phyloP scores from a whole-genome alignment of 1,284 basidiomycete species.

The Violaceomyces palustris region DNA sequence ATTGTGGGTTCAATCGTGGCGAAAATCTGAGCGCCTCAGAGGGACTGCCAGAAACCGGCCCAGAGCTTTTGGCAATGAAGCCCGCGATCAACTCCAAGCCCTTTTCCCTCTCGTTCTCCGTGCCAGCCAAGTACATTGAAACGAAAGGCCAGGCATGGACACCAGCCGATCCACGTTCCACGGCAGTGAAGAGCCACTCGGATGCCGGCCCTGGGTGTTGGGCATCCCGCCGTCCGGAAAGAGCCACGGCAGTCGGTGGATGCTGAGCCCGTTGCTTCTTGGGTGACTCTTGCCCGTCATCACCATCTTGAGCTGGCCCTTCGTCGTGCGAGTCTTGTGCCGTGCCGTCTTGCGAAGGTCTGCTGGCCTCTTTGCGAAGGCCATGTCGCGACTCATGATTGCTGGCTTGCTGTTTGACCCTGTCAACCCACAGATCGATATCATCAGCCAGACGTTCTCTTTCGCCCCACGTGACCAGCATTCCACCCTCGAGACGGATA shows the following conservation, averaged over 20 bases:
- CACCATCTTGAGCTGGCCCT: too few relatives aligned
- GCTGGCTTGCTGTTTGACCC: too few relatives aligned
- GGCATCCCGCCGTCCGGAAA: too few relatives aligned
- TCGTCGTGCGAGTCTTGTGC: too few relatives aligned
- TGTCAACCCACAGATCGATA: constrained; percentile 42
- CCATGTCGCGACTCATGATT: not conserved
- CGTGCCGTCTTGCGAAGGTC: too few relatives aligned
- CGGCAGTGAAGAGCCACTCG: constrained; percentile 32
- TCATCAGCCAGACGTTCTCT: constrained; percentile 45
- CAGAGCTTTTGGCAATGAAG: constrained; percentile 23
- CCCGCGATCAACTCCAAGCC: constrained; percentile 43
- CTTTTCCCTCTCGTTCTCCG: constrained; percentile 39
- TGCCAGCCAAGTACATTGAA: constrained; percentile 45
- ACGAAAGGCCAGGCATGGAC: constrained; percentile 52
- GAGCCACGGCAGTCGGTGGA: too few relatives aligned
- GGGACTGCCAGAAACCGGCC: not conserved
- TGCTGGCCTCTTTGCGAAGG: too few relatives aligned
- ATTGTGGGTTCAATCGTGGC: not conserved
- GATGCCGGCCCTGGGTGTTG: too few relatives aligned
- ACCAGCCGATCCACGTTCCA: constrained; percentile 43
- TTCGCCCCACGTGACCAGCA: constrained; percentile 46
- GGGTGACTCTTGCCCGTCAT: too few relatives aligned
- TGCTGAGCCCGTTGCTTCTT: too few relatives aligned
- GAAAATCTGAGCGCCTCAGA: not conserved
- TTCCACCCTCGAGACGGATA: constrained; percentile 30